A percentile compares a stretch with the other conserved stretches of the same genome.
phyloP scores from a whole-genome alignment of 2,329 filamentous ascomycete species.

The Grosmannia penicillata region DNA sequence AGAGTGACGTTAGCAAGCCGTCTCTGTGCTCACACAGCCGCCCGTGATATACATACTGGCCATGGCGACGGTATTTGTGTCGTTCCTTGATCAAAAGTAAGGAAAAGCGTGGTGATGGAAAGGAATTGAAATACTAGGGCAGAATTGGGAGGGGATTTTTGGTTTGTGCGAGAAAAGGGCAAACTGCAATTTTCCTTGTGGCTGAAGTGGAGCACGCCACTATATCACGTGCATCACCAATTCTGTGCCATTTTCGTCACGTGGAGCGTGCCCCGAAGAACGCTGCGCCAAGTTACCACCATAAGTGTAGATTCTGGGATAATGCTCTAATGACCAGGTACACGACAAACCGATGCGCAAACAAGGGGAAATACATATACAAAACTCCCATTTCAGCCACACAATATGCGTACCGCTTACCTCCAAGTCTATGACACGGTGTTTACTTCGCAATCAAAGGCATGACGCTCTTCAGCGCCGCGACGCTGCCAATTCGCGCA shows the following conservation, averaged over 20 bases:
- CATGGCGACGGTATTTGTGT: conserved; percentile 42
- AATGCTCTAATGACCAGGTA: too few relatives aligned
- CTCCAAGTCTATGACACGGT: too few relatives aligned
- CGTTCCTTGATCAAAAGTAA: conserved; percentile 7
- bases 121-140: conserved; percentile 3
- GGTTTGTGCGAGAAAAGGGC: conserved; percentile 13
- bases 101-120: conserved; percentile 3
- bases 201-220: not conserved
- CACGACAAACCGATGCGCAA: too few relatives aligned
- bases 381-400: not conserved
- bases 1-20: conserved; percentile 14
- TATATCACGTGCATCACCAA: conserved; percentile 1
- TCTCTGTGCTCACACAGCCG: not conserved
- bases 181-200: conserved; percentile 3
- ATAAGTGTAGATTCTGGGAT: too few relatives aligned
- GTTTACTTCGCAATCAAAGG: conserved; percentile 18
- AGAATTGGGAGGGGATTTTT: conserved; percentile 11
- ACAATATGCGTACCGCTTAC: too few relatives aligned
- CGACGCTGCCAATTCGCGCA: conserved; percentile 47
- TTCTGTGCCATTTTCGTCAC: not conserved
- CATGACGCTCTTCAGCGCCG: conserved; percentile 34
- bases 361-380: not conserved
- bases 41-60: conserved; percentile 43
- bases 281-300: too few relatives aligned
- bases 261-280: too few relatives aligned